These are phyloP conservation scores for Rhizopus stolonifer DNA, from an alignment of 371 early-diverging fungal genomes.

Conservation along the genomic window DNA sequence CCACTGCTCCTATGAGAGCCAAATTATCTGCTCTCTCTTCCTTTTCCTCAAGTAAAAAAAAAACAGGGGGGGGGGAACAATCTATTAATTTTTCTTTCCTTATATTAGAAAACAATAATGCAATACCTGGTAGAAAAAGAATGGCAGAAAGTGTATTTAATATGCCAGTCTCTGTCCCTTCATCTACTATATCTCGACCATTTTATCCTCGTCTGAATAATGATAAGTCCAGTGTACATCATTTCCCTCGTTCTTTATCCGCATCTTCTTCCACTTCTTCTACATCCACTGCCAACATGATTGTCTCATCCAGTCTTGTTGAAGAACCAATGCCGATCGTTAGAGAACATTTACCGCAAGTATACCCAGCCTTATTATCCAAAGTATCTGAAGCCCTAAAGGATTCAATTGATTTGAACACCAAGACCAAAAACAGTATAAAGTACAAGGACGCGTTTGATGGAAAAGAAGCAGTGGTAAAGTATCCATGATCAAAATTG, in stretches of 20 bases:
- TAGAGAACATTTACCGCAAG: constrained; percentile 35
- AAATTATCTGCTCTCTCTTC: constrained; percentile 25
- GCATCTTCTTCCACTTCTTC: constrained; percentile 22
- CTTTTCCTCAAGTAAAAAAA: constrained; percentile 1
- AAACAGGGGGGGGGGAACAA: neutral
- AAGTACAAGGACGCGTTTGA: constrained; percentile 81
- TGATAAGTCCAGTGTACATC: constrained; percentile 1
- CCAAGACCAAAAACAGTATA: constrained; percentile 74
- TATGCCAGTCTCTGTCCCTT: constrained; percentile 28
- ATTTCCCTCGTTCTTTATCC: constrained; percentile 11
- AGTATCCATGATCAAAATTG: constrained; percentile 6
- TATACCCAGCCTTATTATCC: constrained; percentile 84
- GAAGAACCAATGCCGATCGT: constrained; percentile 20
- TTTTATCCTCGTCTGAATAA: constrained; percentile 1
- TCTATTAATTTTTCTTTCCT: too few species aligned
- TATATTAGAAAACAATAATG: constrained; percentile 20
- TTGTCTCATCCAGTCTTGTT: constrained; percentile 14
- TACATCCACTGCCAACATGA: constrained; percentile 10
- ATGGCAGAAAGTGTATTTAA: constrained; percentile 46
- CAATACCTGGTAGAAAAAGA: constrained; percentile 30
- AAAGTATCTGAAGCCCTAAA: constrained; percentile 77
- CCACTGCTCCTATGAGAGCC: constrained; percentile 35
- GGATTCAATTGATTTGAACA: constrained; percentile 44
- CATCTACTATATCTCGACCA: constrained; percentile 2
- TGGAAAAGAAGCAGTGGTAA: constrained; percentile 84